phyloP scores from a whole-genome alignment of 306 rosid species.

The Cucumis melo region DNA sequence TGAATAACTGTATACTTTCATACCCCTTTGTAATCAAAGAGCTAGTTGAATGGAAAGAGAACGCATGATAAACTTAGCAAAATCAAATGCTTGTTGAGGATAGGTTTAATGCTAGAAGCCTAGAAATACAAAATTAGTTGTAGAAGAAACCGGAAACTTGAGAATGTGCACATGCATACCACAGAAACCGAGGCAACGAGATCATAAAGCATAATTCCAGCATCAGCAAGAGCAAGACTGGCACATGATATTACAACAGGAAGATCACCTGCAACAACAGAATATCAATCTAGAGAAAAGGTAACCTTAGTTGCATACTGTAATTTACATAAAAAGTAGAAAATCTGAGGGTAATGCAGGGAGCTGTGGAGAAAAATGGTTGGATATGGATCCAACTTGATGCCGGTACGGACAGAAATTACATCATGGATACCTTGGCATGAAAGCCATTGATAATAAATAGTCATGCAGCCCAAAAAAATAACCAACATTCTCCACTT shows the following conservation, averaged over 20 bases:
- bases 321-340: not conserved
- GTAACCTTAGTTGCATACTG: constrained; percentile 9
- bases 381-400: not conserved
- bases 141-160: not conserved
- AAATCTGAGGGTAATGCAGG: not conserved
- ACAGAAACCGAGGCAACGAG: constrained; percentile 92
- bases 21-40: not conserved
- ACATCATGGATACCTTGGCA: not conserved
- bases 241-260: constrained; percentile 93
- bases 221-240: constrained; percentile 96
- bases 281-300: not conserved
- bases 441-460: not conserved
- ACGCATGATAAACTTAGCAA: not conserved
- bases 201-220: constrained; percentile 92
- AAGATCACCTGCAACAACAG: constrained; percentile 57
- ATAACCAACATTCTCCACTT: not conserved
- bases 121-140: not conserved
- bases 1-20: not conserved
- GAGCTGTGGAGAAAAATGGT: not conserved
- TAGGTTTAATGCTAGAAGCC: not conserved
- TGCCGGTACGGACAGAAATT: not conserved
- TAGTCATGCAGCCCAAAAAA: not conserved
- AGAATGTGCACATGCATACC: constrained; percentile 38
- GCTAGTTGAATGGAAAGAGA: not conserved
- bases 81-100: not conserved